Percentiles rank a stretch among this genome's conserved stretches.
Conservation (phyloP, 2,329 filamentous ascomycete genomes). For the Macrophomina tecta region DNA sequence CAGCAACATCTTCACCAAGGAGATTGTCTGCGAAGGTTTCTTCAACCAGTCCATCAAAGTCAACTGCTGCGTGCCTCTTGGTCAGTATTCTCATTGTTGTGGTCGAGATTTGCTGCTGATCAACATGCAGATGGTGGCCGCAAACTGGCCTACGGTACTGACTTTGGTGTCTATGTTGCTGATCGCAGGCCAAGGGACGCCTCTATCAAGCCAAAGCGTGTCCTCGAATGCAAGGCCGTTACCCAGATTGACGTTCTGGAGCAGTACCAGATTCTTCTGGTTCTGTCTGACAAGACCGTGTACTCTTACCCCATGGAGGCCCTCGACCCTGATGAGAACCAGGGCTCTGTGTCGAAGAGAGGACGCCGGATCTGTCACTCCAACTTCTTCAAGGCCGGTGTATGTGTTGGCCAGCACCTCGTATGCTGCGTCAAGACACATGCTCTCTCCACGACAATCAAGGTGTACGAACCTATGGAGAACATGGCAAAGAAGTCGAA, state of each 20-base stretch:
- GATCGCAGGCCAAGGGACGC: conserved; percentile 88
- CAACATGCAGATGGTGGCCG: conserved; percentile 77
- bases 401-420: conserved; percentile 90
- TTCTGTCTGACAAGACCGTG: conserved; percentile 91
- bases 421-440: conserved; percentile 97
- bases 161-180: conserved; percentile 89
- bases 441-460: conserved; percentile 92
- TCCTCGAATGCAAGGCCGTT: conserved; percentile 84
- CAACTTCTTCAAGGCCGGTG: conserved; percentile 97
- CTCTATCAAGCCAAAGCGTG: conserved; percentile 74
- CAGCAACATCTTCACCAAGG: conserved; percentile 73
- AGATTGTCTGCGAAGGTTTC: conserved; percentile 80
- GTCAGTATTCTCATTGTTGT: conserved; percentile 56
- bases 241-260: conserved; percentile 96
- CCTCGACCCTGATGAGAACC: conserved; percentile 78
- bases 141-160: conserved; percentile 92
- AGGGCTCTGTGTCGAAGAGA: conserved; percentile 76
- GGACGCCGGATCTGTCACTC: conserved; percentile 97
- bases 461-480: conserved; percentile 98
- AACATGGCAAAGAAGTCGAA: conserved; percentile 92
- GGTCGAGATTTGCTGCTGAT: conserved; percentile 1
- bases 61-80: conserved; percentile 92
- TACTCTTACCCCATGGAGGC: conserved; percentile 88
- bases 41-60: conserved; percentile 88
- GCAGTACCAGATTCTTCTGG: conserved; percentile 89